Conservation (phyloP, 139 green algal genomes). For the Nannochloris sp. region DNA sequence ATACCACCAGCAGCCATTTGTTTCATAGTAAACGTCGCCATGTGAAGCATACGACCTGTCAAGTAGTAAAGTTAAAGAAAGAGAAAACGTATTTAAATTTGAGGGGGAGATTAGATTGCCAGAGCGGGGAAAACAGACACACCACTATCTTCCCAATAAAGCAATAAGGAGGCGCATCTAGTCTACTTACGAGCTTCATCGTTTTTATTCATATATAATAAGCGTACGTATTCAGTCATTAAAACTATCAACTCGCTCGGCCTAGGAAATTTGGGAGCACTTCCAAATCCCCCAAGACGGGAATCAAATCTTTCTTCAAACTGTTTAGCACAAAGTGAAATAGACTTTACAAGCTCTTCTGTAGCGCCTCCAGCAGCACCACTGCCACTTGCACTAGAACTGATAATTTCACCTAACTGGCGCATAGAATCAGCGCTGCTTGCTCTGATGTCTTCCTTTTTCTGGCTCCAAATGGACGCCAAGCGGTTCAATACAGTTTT, state of each 20-base stretch:
- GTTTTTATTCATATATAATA: slow-evolving; percentile 2
- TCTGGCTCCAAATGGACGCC: slow-evolving; percentile 29
- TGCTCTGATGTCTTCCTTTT: slow-evolving; percentile 27
- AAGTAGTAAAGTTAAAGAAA: not conserved
- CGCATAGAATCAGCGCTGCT: slow-evolving; percentile 34
- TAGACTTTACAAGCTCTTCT: not conserved
- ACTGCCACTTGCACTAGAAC: not conserved
- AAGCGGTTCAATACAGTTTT: slow-evolving; percentile 60
- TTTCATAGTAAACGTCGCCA: slow-evolving; percentile 48
- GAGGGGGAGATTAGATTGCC: not conserved
- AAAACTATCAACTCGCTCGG: slow-evolving; percentile 74
- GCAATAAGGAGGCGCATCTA: too few relatives aligned
- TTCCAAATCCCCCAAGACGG: slow-evolving; percentile 67
- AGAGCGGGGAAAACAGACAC: not conserved
- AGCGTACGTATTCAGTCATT: slow-evolving; percentile 30
- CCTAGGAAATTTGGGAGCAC: slow-evolving; percentile 83
- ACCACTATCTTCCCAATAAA: too few relatives aligned
- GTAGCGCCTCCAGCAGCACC: not conserved
- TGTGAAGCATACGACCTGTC: slow-evolving; percentile 34
- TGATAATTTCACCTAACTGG: slow-evolving; percentile 42
- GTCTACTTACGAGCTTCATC: slow-evolving; percentile 9
- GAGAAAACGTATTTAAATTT: not conserved
- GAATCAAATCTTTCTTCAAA: slow-evolving; percentile 54
- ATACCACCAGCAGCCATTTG: slow-evolving; percentile 77
- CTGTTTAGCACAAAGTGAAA: slow-evolving; percentile 30